These are phyloP conservation scores for Calocera cornea DNA, from an alignment of 768 basidiomycete species.

Conservation along the genomic window DNA sequence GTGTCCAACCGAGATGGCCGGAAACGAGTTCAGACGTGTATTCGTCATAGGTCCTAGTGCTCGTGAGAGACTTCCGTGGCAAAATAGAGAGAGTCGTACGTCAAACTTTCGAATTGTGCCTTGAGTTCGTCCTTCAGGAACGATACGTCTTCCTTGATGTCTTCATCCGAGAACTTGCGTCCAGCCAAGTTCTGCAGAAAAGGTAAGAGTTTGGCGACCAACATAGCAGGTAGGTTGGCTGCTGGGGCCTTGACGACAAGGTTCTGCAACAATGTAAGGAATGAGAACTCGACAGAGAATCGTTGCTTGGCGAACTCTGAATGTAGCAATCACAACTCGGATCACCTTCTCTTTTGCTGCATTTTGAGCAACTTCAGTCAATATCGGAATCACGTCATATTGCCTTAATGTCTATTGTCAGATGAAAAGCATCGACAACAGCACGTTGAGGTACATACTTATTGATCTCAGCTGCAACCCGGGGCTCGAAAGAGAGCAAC, in stretches of 20 bases:
- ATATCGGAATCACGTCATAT: constrained; percentile 74
- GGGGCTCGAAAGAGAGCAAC: constrained; percentile 82
- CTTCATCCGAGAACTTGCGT: constrained; percentile 91
- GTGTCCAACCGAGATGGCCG: constrained; percentile 89
- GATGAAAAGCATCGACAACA: not conserved
- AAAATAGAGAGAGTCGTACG: constrained; percentile 38
- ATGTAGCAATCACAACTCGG: constrained; percentile 81
- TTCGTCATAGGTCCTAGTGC: constrained; percentile 80
- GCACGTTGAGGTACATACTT: constrained; percentile 38
- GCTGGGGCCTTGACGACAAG: constrained; percentile 76
- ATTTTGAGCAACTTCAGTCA: constrained; percentile 69
- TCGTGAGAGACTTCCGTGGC: not conserved
- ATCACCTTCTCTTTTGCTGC: constrained; percentile 97
- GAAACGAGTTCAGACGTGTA: constrained; percentile 81
- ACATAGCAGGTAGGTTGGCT: constrained; percentile 84
- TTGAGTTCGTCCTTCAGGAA: constrained; percentile 81
- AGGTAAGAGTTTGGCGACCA: constrained; percentile 73
- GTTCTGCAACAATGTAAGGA: constrained; percentile 40
- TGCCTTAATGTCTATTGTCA: constrained; percentile 39
- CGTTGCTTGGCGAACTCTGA: constrained; percentile 41
- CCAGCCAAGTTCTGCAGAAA: constrained; percentile 71
- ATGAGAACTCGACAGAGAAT: not conserved
- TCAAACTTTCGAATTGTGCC: constrained; percentile 72
- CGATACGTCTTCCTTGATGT: constrained; percentile 80
- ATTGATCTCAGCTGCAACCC: constrained; percentile 75